Evolutionary conservation across 106 monocot species (phyloP).

Genomic region (Dendrobium catenatum): DNA sequence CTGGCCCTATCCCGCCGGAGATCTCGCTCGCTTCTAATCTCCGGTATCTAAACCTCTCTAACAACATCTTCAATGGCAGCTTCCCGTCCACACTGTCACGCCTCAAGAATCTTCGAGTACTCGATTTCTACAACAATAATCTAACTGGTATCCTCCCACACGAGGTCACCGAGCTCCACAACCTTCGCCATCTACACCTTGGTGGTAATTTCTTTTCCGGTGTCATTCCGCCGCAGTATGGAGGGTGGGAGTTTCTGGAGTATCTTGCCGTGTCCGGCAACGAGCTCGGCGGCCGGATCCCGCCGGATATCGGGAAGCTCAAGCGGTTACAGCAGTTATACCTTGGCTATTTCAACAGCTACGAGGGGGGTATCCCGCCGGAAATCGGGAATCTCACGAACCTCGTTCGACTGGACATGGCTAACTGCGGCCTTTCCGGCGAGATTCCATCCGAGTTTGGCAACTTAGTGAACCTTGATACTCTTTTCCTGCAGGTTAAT

Average conservation of each 20-base stretch:
- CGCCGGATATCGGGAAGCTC: conserved; percentile 20
- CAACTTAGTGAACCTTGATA: conserved; percentile 20
- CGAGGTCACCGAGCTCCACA: conserved; percentile 23
- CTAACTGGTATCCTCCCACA: conserved; percentile 42
- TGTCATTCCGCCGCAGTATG: conserved; percentile 16
- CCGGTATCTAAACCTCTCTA: conserved; percentile 60
- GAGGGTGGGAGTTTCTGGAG: conserved; percentile 3
- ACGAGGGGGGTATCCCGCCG: conserved; percentile 25
- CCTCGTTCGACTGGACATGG: conserved; percentile 28
- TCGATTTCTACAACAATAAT: conserved; percentile 76
- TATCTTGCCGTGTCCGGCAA: conserved; percentile 39
- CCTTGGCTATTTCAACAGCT: conserved; percentile 36
- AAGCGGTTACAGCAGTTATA: conserved; percentile 14
- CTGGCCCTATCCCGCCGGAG: conserved; percentile 40
- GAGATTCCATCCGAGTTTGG: conserved; percentile 34
- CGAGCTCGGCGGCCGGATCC: conserved; percentile 28
- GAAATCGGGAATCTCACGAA: conserved; percentile 18
- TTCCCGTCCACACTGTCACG: conserved; percentile 26
- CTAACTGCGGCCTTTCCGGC: conserved; percentile 32
- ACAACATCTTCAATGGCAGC: conserved; percentile 46
- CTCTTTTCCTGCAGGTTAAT: conserved; percentile 40
- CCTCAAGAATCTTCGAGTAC: conserved; percentile 27
- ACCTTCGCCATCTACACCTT: conserved; percentile 60
- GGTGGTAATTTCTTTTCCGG: conserved; percentile 45
- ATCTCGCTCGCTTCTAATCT: conserved; percentile 29